These are phyloP conservation scores for Hanseniaspora uvarum DNA, from an alignment of 1,139 yeast species.

Conservation along the genomic window DNA sequence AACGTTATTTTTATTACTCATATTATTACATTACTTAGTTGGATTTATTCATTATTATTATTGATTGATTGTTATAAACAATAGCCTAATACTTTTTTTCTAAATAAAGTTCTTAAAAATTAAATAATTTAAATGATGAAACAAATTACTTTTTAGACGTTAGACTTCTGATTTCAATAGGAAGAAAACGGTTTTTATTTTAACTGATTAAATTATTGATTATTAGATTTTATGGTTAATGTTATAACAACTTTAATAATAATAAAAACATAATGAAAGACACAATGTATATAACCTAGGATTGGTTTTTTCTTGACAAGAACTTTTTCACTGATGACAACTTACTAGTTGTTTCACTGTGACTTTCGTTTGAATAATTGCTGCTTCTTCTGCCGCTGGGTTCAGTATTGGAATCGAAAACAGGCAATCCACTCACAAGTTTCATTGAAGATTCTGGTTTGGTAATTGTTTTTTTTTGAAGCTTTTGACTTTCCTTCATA, in stretches of 20 bases:
- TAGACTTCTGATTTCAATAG: conserved; percentile 31
- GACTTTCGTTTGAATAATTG: not conserved
- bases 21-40: not conserved
- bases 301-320: conserved; percentile 12
- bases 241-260: not conserved
- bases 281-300: not conserved
- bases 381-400: not conserved
- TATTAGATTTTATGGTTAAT: not conserved
- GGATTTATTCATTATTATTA: not conserved
- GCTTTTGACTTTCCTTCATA: conserved; percentile 25
- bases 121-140: conserved; percentile 23
- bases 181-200: conserved; percentile 25
- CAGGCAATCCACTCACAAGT: conserved; percentile 33
- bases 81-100: not conserved
- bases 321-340: conserved; percentile 11
- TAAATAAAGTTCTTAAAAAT: not conserved
- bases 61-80: not conserved
- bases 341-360: not conserved
- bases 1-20: not conserved
- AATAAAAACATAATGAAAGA: not conserved
- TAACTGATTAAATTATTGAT: conserved; percentile 21
- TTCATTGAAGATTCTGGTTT: conserved; percentile 27
- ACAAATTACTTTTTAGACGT: conserved; percentile 30
- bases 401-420: not conserved
- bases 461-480: conserved; percentile 21